Base-by-base conservation (phyloP, 2,329 filamentous ascomycete species). In the Sporothrix euskadiensis region DNA sequence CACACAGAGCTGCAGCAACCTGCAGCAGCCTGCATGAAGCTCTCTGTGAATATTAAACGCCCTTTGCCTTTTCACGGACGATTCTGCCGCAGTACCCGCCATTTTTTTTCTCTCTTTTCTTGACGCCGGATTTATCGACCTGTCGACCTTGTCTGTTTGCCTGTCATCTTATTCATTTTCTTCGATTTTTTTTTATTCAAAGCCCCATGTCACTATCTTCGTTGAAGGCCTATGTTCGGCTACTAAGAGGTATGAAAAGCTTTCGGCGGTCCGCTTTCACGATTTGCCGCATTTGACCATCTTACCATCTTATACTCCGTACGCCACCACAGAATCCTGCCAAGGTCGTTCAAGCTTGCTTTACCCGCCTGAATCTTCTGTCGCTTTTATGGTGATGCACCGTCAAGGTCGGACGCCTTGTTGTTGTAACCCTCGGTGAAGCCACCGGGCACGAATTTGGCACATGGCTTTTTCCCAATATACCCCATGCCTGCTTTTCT, bases 1-100 rank as follows among this genome's bases (percentile, higher is more conserved):
- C 44, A 63, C 70, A 56, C 41, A 59, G 63, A 74, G 47, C 59
- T 65, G 56, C 65, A 57, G 69, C 30, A 66, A 49, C 30, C 44
- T 74, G 73, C 73, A 74, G 70, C 52, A 66, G 54, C 47, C 41
- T 52, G 54, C 70, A 72, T 63, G 47, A 61, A 66, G 71, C 47
- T 72, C 61, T 44, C 47, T 39, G 12, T 30, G 19, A 44, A 54
- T 16, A 56, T 44, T 41, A 68, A 54, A 56, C 30, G 26, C 16
- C 39, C 57, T 32, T 70, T 70, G 22, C 10, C 52, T 35, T 39
- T 69, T 74, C 47, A 22, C 71, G 49, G 73, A 54, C 61, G 44
- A 44, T 70, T 73, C 74, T 74, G 69, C 73, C 73, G 74, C 74
- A 69, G 71, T 65, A 75, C 57, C 71, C 74, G 74, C 73, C 63